Conservation (phyloP, 371 early-diverging fungal genomes). For the Mucor lusitanicus region DNA sequence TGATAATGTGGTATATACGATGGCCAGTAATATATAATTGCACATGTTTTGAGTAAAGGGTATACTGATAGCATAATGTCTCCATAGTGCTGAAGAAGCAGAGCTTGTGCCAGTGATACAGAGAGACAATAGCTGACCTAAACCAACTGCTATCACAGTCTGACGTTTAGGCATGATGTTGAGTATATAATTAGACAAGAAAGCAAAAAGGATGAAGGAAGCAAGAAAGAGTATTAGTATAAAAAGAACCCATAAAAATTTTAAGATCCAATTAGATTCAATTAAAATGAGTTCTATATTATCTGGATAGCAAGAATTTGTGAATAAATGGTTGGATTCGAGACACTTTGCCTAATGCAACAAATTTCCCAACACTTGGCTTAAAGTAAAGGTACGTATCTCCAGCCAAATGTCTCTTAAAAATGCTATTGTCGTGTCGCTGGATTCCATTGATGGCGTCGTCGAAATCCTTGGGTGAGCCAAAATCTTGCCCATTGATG, state of each 20-base stretch:
- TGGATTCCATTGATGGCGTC: constrained; percentile 14
- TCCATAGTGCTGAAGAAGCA: constrained; percentile 49
- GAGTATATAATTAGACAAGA: no score
- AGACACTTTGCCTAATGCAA: constrained; percentile 15
- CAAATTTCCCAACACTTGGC: background rate
- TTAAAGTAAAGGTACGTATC: constrained; percentile 15
- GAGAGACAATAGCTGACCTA: constrained; percentile 45
- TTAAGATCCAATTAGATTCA: constrained; percentile 5
- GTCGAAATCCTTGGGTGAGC: constrained; percentile 22
- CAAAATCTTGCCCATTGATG: constrained; percentile 13
- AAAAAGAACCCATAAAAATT: background rate
- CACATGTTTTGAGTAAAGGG: constrained; percentile 45
- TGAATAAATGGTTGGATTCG: constrained; percentile 19
- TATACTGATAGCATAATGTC: constrained; percentile 33
- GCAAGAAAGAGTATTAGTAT: background rate
- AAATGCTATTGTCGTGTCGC: constrained; percentile 1
- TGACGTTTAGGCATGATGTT: background rate
- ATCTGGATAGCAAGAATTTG: constrained; percentile 9
- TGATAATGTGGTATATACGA: constrained; percentile 19
- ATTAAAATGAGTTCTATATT: background rate
- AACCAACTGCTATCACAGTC: constrained; percentile 10
- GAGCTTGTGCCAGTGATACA: constrained; percentile 49
- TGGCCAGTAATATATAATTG: constrained; percentile 34
- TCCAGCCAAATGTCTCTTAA: constrained; percentile 1
- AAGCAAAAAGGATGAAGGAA: background rate